Base-by-base conservation (phyloP, 164 flowering plant species). In the Vitis amurensis region DNA sequence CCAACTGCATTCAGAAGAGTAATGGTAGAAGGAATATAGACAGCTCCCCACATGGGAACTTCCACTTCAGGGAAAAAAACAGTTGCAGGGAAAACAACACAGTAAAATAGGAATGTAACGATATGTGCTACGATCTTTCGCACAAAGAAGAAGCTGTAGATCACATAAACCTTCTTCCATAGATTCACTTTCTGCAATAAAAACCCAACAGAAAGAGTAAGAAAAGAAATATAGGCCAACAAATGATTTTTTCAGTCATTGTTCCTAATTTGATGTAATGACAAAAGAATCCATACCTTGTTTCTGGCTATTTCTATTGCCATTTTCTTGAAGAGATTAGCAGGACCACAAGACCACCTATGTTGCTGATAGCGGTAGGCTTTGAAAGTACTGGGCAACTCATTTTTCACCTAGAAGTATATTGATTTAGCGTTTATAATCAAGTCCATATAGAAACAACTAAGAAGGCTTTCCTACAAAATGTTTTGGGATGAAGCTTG, bases 111-210 rank as follows among this genome's bases (percentile, higher is more conserved):
- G 67, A 90, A 93, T 50, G 95, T 90, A 70, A 90, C 95, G 50
- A 87, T 75, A 64, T 93, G 98, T n/a, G 96, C 98, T 14, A 87
- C 71, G 64, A 93, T 79, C 81, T 93, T 91, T 37, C 97, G 72
- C 17, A 91, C 97, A 16, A 91, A 84, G 88, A 93, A 93, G 85
- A 93, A 93, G 81, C 91, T 91, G 80, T 93, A 93, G 68, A 93
- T 85, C 75, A 91, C 90, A 76, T 93, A 80, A 0, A 90, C 66
- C 79, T 90, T 93, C 94, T 93, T 91, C 90, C 90, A 90, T 50
- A 81, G 60, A 3, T 77, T 70, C 11, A 93, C 94, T 81, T 82
- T 91, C 97, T 91, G 94, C 85, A 81, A 30, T 7, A 51, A 44
- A 49, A 48, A 4, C 16, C 9, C 9, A 49, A 37, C 44, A 37